Base-by-base conservation (phyloP, 2,329 filamentous ascomycete genomes). In the Colletotrichum sp. region DNA sequence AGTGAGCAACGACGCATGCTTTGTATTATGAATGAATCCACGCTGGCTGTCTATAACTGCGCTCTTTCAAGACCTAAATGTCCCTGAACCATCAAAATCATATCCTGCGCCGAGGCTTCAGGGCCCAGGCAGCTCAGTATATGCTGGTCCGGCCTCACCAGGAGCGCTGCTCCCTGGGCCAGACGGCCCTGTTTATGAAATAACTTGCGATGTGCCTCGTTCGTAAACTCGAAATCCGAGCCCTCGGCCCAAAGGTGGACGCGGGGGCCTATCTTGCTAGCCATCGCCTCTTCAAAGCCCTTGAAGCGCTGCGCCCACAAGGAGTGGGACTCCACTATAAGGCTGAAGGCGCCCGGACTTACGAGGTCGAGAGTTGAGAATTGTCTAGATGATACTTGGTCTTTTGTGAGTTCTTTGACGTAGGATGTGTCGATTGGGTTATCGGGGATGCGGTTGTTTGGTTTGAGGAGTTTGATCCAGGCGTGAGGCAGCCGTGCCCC, bases 401-500 rank as follows among this genome's bases (percentile, higher is more conserved):
- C 75, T 1, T 30, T 4, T 0, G 79, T 78, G 3, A 86, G 78
- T 52, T 86, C 83, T 4, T 72, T 71, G 22, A 85, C 78, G 64
- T 85, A 86, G 0, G 83, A 84, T 0, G 80, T 79, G 55, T 86
- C 81, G 9, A 86, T 80, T 0, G 81, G 78, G 0, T 75, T 36
- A 4, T 81, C 74, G 5, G 34, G 30, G 15, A 77, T 57, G 7
- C 48, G 13, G 8, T 68, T 28, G 22, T 12, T 16, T 52, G 36
- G 32, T 5, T 16, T 36, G 5, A 15, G 27, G 7, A 27, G 25
- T 32, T 69, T 74, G 27, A 87, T 82, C 85, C 86, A 87, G 2
- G 82, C 81, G 77, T 87, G 86, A 6, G 86, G 85, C 7, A 87
- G 71, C 39, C 85, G 79, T 8, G 85, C 86, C 1, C 86, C 86